Evolutionary conservation across 1,284 basidiomycete genomes (phyloP).

Genomic region (Omphalotus olearius): DNA sequence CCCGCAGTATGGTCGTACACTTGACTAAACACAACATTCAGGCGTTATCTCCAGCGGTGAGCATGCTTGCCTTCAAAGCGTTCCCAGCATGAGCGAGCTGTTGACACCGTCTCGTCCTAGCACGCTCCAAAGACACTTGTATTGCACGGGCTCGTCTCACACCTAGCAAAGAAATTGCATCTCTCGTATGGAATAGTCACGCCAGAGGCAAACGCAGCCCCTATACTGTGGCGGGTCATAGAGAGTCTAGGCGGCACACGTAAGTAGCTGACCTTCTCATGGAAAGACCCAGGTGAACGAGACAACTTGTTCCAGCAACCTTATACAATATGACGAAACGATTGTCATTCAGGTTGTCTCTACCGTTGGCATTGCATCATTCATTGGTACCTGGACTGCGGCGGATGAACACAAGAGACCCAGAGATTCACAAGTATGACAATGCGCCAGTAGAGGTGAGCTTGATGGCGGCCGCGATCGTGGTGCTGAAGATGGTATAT

Average conservation of each 20-base stretch:
- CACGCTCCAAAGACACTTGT: slow-evolving; percentile 53
- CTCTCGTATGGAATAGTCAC: slow-evolving; percentile 55
- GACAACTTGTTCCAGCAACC: slow-evolving; percentile 37
- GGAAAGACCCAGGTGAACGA: not conserved
- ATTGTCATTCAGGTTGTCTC: slow-evolving; percentile 49
- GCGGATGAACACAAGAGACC: slow-evolving; percentile 34
- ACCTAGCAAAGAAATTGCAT: slow-evolving; percentile 55
- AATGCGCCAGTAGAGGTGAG: slow-evolving; percentile 75
- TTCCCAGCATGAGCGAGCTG: not conserved
- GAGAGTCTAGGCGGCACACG: slow-evolving; percentile 72
- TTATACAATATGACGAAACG: slow-evolving; percentile 62
- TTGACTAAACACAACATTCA: slow-evolving; percentile 64
- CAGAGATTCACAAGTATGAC: slow-evolving; percentile 48
- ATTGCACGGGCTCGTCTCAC: slow-evolving; percentile 61
- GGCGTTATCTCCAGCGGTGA: slow-evolving; percentile 67
- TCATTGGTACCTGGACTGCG: slow-evolving; percentile 43
- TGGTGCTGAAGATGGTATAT: slow-evolving; percentile 81
- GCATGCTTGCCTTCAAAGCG: slow-evolving; percentile 22
- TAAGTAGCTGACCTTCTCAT: slow-evolving; percentile 38
- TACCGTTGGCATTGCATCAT: slow-evolving; percentile 59
- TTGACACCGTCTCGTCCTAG: slow-evolving; percentile 31
- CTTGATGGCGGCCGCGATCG: slow-evolving; percentile 59
- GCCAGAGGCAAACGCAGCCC: slow-evolving; percentile 77
- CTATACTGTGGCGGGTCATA: slow-evolving; percentile 79
- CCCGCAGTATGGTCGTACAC: slow-evolving; percentile 59